These are phyloP conservation scores for Populus tomentosa DNA, from an alignment of 441 rosid species.

Conservation along the genomic window DNA sequence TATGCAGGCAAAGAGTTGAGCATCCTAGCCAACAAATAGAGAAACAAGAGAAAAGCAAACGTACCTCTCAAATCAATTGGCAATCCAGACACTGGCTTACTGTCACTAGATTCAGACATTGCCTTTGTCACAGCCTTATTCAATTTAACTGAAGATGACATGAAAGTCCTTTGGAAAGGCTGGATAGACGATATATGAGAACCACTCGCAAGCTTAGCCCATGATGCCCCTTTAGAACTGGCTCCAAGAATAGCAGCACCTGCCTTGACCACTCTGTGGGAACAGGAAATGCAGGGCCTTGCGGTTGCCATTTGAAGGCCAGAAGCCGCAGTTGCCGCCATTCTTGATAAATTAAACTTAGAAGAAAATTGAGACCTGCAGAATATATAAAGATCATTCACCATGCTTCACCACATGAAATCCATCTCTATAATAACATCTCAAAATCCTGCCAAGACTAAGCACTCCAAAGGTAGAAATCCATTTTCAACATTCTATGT, in stretches of 20 bases:
- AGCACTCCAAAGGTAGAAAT: no score
- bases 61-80: constrained; percentile 79
- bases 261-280: constrained; percentile 35
- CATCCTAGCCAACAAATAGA: neutral
- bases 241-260: constrained; percentile 37
- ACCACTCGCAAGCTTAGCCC: constrained; percentile 45
- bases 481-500: no score
- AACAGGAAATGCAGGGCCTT: constrained; percentile 50
- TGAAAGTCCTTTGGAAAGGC: constrained; percentile 31
- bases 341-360: constrained; percentile 22
- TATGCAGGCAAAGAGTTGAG: neutral
- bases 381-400: neutral
- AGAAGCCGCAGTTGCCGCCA: constrained; percentile 60
- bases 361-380: constrained; percentile 22
- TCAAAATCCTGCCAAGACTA: no score
- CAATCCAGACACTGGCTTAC: constrained; percentile 50
- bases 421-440: neutral
- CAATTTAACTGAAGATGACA: constrained; percentile 31
- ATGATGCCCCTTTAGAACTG: constrained; percentile 35
- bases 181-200: constrained; percentile 42
- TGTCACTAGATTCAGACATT: constrained; percentile 52
- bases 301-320: constrained; percentile 52
- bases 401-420: neutral
- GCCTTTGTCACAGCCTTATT: constrained; percentile 48
- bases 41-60: neutral